Evolutionary conservation across 2,329 filamentous ascomycete species (phyloP), one percentile per base, ranked within the genome.

Genomic region (Aureobasidium sp.): DNA sequence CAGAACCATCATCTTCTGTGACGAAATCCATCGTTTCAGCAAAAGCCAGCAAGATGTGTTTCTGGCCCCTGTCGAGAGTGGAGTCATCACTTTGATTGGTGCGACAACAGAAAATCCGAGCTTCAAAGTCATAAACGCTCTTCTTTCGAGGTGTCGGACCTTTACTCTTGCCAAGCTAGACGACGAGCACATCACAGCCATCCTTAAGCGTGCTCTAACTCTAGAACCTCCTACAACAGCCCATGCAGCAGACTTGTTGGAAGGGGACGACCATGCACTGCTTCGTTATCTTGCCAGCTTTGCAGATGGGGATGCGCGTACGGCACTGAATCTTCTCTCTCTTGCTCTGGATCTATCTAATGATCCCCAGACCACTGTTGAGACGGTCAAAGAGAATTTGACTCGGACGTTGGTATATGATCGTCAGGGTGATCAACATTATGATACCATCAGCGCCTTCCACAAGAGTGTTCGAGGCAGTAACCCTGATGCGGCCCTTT

Each of bases 101-200:
- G 94, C 94, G 7, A 99, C 94, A 3, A 99, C 94, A 0, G 94
- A 99, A 74, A 99, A 99, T 67, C 94, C 94, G 0, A 93, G 88
- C 4, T 97, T 97, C 79, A 93, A 95, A 70, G 86, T 99, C 46
- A 89, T 94, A 68, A 87, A 85, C 66, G 93, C 94, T 1, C 80
- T 99, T 61, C 80, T 97, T 2, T 96, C 90, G 27, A 84, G 94
- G 51, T 97, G 93, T 75, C 84, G 94, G 32, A 96, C 91, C 0
- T 97, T 99, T 69, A 96, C 91, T 0, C 78, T 99, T 10, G 79
- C 86, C 50, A 87, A 92, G 67, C 82, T 99, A 47, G 82, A 83
- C 0, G 83, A 87, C 29, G 83, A 87, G 2, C 84, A 95, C 74
- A 81, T 97, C 5, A 78, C 83, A 20, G 78, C 78, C 15, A 97